Evolutionary conservation across 2,329 filamentous ascomycete genomes (phyloP).

Genomic region (Hypoxylon sp.): DNA sequence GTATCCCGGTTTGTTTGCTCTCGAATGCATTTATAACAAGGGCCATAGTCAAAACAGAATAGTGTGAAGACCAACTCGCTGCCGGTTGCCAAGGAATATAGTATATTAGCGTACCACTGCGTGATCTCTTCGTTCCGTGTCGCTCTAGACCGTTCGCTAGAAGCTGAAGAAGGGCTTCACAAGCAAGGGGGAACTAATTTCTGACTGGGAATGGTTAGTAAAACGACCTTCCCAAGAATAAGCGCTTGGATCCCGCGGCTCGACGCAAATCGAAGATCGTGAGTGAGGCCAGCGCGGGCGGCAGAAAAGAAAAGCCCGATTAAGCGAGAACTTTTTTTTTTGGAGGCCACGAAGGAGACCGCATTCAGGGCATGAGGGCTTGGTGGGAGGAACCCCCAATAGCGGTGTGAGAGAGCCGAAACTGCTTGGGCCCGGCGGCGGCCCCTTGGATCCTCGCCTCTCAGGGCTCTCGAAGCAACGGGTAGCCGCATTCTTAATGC

Average conservation of each 20-base stretch:
- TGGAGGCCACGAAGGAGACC: constrained; percentile 5
- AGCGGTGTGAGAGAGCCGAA: constrained; percentile 17
- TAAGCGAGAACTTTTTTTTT: constrained; percentile 8
- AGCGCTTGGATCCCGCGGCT: constrained; percentile 19
- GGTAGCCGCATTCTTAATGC: constrained; percentile 40
- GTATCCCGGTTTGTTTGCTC: constrained; percentile 16
- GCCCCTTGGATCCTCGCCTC: constrained; percentile 1
- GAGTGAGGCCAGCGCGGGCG: constrained; percentile 9
- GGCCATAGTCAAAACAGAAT: constrained; percentile 2
- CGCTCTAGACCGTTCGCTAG: constrained; percentile 1
- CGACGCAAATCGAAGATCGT: neutral
- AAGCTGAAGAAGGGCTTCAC: constrained; percentile 11
- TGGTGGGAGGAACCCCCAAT: constrained; percentile 6
- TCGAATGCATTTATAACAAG: constrained; percentile 14
- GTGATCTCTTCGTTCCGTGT: constrained; percentile 15
- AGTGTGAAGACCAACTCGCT: neutral
- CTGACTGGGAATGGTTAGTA: neutral
- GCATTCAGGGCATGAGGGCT: neutral
- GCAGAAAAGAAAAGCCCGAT: neutral
- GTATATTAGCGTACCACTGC: constrained; percentile 32
- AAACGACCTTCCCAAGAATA: constrained; percentile 1
- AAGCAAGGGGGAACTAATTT: neutral
- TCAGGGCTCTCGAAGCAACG: constrained; percentile 25
- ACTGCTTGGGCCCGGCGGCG: constrained; percentile 7
- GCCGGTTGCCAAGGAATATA: constrained; percentile 26